A percentile compares a stretch with the other conserved stretches of the same genome.
Conservation (phyloP, 441 rosid species). For the Geranium incanum region DNA sequence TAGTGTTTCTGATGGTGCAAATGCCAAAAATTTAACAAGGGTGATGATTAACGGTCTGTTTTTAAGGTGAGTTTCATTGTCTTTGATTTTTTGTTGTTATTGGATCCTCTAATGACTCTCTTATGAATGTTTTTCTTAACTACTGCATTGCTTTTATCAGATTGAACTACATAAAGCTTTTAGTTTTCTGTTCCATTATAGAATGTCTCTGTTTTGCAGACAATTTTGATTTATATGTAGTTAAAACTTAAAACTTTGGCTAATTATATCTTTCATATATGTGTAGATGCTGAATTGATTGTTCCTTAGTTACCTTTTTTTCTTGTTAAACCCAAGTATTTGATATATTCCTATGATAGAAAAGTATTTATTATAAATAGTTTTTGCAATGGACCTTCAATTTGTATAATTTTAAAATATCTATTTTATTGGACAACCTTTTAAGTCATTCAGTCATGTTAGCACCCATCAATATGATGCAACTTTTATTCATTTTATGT, state of each 20-base stretch:
- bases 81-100: background rate
- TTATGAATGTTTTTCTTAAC: background rate
- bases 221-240: background rate
- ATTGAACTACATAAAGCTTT: constrained; percentile 8
- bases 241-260: background rate
- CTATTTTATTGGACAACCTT: background rate
- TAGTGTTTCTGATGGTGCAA: constrained; percentile 84
- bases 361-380: background rate
- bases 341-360: background rate
- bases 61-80: constrained; percentile 51
- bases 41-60: constrained; percentile 74
- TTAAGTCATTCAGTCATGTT: background rate
- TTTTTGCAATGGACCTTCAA: background rate
- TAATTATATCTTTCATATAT: background rate
- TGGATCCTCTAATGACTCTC: background rate
- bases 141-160: constrained; percentile 3
- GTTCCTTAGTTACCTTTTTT: background rate
- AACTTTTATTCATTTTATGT: constrained; percentile 9
- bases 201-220: constrained; percentile 16
- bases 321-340: background rate
- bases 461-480: background rate
- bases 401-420: background rate
- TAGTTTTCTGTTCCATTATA: constrained; percentile 5
- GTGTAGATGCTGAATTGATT: background rate
- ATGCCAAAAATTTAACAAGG: constrained; percentile 64